Conservation (phyloP, 2,329 filamentous ascomycete species). For the Cercospora sojina region DNA sequence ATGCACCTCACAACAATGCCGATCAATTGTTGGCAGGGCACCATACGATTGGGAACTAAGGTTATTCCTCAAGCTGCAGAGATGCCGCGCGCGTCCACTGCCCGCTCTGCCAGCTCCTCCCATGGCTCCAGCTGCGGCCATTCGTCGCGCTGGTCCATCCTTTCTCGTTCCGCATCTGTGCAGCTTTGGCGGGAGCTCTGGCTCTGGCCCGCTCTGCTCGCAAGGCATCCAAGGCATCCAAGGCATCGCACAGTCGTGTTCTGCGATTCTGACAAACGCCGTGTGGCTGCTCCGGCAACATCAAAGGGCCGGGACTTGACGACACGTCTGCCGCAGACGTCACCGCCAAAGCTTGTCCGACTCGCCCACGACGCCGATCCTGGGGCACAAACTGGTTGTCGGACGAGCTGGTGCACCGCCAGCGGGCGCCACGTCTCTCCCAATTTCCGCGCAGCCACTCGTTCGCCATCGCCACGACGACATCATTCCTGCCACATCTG, state of each 20-base stretch:
- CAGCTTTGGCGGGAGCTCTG: neutral
- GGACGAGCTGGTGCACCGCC: neutral
- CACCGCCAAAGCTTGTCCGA: conserved; percentile 1
- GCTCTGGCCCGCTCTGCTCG: neutral
- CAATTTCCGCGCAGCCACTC: neutral
- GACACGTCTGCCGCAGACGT: neutral
- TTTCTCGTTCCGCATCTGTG: neutral
- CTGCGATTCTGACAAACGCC: neutral
- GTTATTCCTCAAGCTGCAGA: neutral
- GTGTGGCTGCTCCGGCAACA: neutral
- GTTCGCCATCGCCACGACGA: neutral
- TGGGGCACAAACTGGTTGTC: neutral
- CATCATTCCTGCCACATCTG: neutral
- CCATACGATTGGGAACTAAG: neutral
- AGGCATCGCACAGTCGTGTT: no score
- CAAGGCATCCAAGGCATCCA: no score
- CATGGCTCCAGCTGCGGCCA: neutral
- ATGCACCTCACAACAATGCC: neutral
- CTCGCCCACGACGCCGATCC: neutral
- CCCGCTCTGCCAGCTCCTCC: neutral
- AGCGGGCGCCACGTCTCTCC: neutral
- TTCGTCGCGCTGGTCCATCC: neutral
- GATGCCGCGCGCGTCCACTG: neutral
- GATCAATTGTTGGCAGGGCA: neutral
- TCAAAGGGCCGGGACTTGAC: neutral